These are phyloP conservation scores for Henckelia pumila DNA, from an alignment of 257 asterid genomes.

Conservation along the genomic window DNA sequence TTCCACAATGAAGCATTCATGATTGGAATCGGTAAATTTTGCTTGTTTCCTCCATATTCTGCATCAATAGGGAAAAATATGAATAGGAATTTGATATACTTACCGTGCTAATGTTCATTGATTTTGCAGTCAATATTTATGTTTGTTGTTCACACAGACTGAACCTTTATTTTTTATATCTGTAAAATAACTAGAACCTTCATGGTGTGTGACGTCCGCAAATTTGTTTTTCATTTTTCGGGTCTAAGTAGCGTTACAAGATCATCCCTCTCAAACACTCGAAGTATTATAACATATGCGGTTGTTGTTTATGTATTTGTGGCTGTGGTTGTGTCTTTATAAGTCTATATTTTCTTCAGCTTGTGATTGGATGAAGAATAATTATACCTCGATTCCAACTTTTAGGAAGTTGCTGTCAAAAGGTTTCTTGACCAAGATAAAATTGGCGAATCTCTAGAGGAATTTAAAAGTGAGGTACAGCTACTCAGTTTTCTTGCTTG, in stretches of 20 bases:
- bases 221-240: neutral
- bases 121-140: neutral
- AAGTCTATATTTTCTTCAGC: constrained; percentile 19
- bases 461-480: constrained; percentile 90
- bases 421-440: constrained; percentile 86
- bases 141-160: neutral
- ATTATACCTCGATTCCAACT: constrained; percentile 33
- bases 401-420: constrained; percentile 97
- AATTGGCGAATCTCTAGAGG: constrained; percentile 92
- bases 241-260: neutral
- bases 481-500: neutral
- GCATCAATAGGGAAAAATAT: neutral
- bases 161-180: neutral
- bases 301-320: neutral
- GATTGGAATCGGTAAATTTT: neutral
- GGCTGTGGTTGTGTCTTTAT: constrained; percentile 16
- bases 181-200: too few species aligned
- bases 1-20: neutral
- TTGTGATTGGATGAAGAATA: constrained; percentile 25
- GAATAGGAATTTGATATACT: neutral
- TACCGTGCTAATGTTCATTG: neutral
- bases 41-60: neutral
- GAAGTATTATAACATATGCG: too few species aligned
- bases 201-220: neutral
- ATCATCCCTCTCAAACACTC: neutral